These are phyloP conservation scores for Nitzschia inconspicua DNA, from an alignment of 108 stramenopile genomes.

Conservation along the genomic window DNA sequence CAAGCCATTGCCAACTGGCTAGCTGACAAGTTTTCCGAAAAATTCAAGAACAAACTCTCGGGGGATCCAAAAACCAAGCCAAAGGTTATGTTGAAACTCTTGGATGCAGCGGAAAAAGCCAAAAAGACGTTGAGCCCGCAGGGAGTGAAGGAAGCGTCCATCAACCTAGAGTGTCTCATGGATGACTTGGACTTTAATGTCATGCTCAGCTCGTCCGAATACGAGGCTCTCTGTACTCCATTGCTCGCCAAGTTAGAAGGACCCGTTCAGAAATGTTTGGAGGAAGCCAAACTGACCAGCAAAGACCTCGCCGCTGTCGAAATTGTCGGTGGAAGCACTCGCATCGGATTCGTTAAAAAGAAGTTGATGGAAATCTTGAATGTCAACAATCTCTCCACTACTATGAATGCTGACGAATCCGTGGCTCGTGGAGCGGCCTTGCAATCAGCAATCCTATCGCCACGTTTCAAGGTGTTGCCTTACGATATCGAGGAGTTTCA, in stretches of 20 bases:
- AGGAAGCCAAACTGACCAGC: slow-evolving; percentile 75
- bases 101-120: slow-evolving; percentile 93
- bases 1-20: slow-evolving; percentile 84
- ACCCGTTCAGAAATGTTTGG: slow-evolving; percentile 81
- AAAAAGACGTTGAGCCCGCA: slow-evolving; percentile 97
- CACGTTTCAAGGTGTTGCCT: slow-evolving; percentile 96
- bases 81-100: slow-evolving; percentile 91
- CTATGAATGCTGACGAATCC: slow-evolving; percentile 98
- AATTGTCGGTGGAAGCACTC: slow-evolving; percentile 94
- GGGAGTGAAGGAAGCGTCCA: slow-evolving; percentile 92
- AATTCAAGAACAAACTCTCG: slow-evolving; percentile 78
- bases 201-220: slow-evolving; percentile 75
- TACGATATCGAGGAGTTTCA: slow-evolving; percentile 89
- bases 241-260: slow-evolving; percentile 77
- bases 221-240: slow-evolving; percentile 78
- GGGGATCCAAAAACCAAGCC: slow-evolving; percentile 65
- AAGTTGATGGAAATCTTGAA: slow-evolving; percentile 75
- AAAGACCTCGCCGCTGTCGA: slow-evolving; percentile 80
- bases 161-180: slow-evolving; percentile 92
- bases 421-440: slow-evolving; percentile 95
- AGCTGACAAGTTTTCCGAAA: slow-evolving; percentile 87
- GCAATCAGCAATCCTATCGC: slow-evolving; percentile 95
- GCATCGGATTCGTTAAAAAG: slow-evolving; percentile 88
- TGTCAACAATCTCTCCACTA: slow-evolving; percentile 68
- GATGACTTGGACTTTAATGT: slow-evolving; percentile 91